Percentiles rank a stretch among this genome's conserved stretches.
Evolutionary conservation across 352 stramenopile species (phyloP).

Genomic region (Ophiocytium majus): DNA sequence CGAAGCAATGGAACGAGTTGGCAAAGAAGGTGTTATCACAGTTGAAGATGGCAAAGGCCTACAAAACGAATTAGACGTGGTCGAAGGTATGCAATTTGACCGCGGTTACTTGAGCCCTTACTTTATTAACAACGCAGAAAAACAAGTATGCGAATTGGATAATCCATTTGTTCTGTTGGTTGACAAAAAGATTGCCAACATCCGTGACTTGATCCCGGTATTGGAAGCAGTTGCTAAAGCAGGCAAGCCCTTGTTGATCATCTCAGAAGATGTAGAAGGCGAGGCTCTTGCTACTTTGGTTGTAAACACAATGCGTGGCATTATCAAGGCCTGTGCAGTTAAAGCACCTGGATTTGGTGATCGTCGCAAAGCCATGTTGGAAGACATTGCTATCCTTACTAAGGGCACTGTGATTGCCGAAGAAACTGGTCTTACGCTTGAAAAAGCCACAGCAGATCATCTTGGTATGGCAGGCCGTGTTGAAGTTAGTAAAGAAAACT

Average conservation of each 20-base stretch:
- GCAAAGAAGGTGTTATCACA: constrained; percentile 86
- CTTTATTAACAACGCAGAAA: no score
- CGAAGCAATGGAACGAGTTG: no score
- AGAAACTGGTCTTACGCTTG: constrained; percentile 94
- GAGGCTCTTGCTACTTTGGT: constrained; percentile 96
- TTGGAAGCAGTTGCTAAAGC: constrained; percentile 93
- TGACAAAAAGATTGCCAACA: constrained; percentile 97
- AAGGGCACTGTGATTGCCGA: constrained; percentile 93
- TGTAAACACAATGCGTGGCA: constrained; percentile 97
- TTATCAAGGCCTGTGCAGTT: constrained; percentile 96
- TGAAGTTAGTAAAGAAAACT: background rate
- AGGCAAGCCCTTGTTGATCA: constrained; percentile 91
- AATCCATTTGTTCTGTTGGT: constrained; percentile 96
- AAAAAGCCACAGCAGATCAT: constrained; percentile 88
- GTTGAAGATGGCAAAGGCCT: constrained; percentile 96
- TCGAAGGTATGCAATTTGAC: no score
- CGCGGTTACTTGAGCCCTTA: constrained; percentile 98
- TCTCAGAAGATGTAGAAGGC: constrained; percentile 97
- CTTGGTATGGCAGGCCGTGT: constrained; percentile 64
- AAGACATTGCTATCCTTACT: constrained; percentile 96
- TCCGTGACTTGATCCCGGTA: constrained; percentile 91
- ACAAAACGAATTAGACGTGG: constrained; percentile 96
- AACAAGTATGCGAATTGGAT: constrained; percentile 93
- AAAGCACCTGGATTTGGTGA: constrained; percentile 98
- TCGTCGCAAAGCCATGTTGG: constrained; percentile 96